A percentile compares a stretch with the other conserved stretches of the same genome.
These are phyloP conservation scores for Whalleya microplaca DNA, from an alignment of 2,329 filamentous ascomycete species.

Conservation along the genomic window DNA sequence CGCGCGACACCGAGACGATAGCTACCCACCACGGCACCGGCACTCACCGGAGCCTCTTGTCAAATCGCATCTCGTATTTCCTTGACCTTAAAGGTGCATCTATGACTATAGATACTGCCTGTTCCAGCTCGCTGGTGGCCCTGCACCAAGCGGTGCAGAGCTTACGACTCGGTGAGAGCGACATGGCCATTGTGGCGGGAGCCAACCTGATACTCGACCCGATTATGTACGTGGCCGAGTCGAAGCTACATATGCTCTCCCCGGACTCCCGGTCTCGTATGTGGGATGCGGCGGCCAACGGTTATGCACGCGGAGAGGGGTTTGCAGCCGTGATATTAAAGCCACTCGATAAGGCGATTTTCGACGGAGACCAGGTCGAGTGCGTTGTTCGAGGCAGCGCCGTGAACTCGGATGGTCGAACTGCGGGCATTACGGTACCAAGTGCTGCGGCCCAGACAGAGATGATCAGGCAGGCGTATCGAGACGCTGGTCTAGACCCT, in stretches of 20 bases:
- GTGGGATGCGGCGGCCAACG: constrained; percentile 50
- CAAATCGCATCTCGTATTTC: constrained; percentile 59
- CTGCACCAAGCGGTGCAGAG: constrained; percentile 58
- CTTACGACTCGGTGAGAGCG: constrained; percentile 49
- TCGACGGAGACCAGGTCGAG: constrained; percentile 17
- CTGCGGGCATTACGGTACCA: constrained; percentile 11
- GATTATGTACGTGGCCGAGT: background rate
- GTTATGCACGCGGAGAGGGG: constrained; percentile 58
- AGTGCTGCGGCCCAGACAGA: constrained; percentile 3
- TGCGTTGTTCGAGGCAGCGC: constrained; percentile 11
- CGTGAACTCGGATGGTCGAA: constrained; percentile 14
- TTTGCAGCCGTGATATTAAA: constrained; percentile 53
- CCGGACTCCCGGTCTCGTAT: constrained; percentile 40
- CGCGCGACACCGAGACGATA: too few relatives aligned
- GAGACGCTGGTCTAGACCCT: constrained; percentile 4
- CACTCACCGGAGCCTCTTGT: constrained; percentile 54
- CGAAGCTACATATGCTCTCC: constrained; percentile 41
- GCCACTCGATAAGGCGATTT: constrained; percentile 43
- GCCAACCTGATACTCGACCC: constrained; percentile 41
- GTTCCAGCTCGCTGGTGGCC: constrained; percentile 58
- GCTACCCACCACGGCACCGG: constrained; percentile 44
- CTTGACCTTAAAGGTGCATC: constrained; percentile 60
- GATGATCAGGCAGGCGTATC: constrained; percentile 7
- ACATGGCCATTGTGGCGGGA: constrained; percentile 34
- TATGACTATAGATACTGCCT: constrained; percentile 63